Evolutionary conservation across 768 basidiomycete species (phyloP).

Genomic region (Russula brevipes): DNA sequence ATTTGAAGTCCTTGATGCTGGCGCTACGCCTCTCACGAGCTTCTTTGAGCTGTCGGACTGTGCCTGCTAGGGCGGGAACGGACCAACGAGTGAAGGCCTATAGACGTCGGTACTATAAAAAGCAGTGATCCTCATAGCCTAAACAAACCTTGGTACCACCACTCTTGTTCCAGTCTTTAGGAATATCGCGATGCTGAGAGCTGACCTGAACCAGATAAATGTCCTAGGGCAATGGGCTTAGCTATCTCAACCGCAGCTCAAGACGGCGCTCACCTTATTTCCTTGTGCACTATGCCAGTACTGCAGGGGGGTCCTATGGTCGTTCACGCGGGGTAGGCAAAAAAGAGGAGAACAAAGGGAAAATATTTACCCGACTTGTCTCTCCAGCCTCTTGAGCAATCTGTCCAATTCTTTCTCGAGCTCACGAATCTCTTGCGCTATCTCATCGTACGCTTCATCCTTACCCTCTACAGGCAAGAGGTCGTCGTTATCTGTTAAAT

Average conservation of each 20-base stretch:
- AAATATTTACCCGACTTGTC: conserved; percentile 55
- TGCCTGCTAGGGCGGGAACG: conserved; percentile 63
- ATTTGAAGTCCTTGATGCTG: conserved; percentile 79
- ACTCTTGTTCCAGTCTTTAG: conserved; percentile 78
- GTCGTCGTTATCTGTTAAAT: conserved; percentile 49
- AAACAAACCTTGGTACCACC: conserved; percentile 66
- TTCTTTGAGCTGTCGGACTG: conserved; percentile 83
- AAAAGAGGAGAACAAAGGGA: background rate
- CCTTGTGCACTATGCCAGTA: conserved; percentile 80
- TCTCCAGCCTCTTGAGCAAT: conserved; percentile 59
- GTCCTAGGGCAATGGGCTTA: conserved; percentile 47
- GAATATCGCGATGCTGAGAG: conserved; percentile 55
- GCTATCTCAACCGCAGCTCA: background rate
- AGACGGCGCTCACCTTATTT: conserved; percentile 53
- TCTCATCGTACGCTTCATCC: conserved; percentile 77
- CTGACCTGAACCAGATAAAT: conserved; percentile 84
- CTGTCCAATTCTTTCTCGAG: conserved; percentile 71
- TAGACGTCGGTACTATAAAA: conserved; percentile 7
- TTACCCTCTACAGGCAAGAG: conserved; percentile 81
- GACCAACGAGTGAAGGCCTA: conserved; percentile 74
- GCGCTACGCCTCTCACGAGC: conserved; percentile 82
- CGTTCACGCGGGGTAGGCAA: conserved; percentile 6
- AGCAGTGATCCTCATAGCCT: background rate
- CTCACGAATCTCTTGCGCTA: conserved; percentile 61
- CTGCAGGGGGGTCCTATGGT: conserved; percentile 44